phyloP scores from a whole-genome alignment of 208 protist species.

The Acanthamoeba quina region DNA sequence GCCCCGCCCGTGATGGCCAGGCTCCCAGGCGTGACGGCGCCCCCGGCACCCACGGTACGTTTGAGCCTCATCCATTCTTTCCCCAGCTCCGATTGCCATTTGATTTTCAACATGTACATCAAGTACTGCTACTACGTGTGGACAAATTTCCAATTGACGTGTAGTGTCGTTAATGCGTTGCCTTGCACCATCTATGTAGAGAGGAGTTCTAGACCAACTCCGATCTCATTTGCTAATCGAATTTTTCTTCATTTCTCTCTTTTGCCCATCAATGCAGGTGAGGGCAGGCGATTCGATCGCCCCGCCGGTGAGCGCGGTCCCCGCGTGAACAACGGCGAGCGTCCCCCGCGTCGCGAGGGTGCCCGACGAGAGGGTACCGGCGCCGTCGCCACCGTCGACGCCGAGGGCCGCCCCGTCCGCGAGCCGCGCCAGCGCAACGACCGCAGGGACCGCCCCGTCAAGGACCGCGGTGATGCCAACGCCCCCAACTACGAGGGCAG shows the following conservation, averaged over 20 bases:
- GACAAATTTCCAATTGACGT: no score
- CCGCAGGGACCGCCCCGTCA: slow-evolving; percentile 8
- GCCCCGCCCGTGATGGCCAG: background rate
- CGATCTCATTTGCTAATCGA: background rate
- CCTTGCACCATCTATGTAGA: no score
- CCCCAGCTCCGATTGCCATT: no score
- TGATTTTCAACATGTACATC: no score
- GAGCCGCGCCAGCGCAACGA: background rate
- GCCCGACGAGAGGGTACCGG: background rate
- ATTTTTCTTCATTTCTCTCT: no score
- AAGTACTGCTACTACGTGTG: no score
- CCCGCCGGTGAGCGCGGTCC: background rate
- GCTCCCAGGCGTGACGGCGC: background rate
- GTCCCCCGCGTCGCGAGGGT: background rate
- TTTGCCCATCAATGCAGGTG: background rate
- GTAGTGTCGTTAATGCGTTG: no score
- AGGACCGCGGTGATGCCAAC: slow-evolving; percentile 14
- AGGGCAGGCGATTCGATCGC: background rate
- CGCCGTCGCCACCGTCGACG: background rate
- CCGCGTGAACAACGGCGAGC: background rate
- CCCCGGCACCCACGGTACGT: no score
- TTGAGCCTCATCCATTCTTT: no score
- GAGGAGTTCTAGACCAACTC: background rate
- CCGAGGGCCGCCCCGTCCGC: background rate
- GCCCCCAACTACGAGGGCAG: background rate